Evolutionary conservation across 495 filamentous ascomycete genomes (phyloP).

Genomic region (Physcia stellaris): DNA sequence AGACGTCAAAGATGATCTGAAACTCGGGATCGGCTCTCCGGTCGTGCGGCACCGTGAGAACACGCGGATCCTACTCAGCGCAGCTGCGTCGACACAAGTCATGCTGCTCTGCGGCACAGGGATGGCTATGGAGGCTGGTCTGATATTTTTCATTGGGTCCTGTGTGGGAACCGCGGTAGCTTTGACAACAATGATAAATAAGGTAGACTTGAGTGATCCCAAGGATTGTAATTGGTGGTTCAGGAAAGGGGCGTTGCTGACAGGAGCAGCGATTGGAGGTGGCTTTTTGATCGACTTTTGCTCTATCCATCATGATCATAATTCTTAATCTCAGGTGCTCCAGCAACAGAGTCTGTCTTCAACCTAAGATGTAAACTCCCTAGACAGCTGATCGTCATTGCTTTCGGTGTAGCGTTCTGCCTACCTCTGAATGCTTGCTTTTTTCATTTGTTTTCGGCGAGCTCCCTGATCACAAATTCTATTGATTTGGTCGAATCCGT

Average conservation of each 20-base stretch:
- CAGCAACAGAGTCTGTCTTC: neutral
- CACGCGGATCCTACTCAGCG: neutral
- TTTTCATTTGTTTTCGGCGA: no score
- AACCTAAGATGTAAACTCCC: no score
- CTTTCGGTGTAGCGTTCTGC: no score
- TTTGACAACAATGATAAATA: neutral
- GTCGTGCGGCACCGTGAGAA: constrained; percentile 13
- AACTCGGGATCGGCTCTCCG: constrained; percentile 23
- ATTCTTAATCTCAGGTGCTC: no score
- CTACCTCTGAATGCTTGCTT: no score
- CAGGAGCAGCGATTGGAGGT: neutral
- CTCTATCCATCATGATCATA: neutral
- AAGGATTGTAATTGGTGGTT: neutral
- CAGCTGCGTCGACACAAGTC: neutral
- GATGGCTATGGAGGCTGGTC: neutral
- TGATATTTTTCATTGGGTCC: neutral
- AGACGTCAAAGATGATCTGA: constrained; percentile 26
- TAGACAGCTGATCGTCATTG: no score
- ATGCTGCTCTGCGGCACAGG: neutral
- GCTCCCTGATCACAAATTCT: no score
- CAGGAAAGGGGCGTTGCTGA: neutral
- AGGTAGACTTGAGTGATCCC: neutral
- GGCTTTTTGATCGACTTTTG: neutral
- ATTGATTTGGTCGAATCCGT: no score
- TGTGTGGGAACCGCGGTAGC: neutral